phyloP scores from a whole-genome alignment of 2,329 filamentous ascomycete species.

The Claviceps cyperi region DNA sequence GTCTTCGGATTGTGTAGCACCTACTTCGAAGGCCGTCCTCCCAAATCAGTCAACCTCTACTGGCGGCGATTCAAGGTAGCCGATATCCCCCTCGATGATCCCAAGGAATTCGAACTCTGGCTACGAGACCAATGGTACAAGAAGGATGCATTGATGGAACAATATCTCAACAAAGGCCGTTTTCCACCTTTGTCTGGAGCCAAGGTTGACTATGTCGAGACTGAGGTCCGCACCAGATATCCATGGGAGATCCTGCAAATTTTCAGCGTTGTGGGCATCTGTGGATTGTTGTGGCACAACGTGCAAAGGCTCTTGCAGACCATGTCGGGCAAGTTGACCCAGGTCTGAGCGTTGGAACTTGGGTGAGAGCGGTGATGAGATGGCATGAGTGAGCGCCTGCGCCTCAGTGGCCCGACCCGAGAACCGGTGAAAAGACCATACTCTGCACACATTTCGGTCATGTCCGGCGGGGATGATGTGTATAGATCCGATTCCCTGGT shows the following conservation, averaged over 20 bases:
- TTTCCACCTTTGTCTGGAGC: constrained; percentile 57
- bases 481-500: no score
- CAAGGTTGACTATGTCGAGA: constrained; percentile 38
- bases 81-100: constrained; percentile 66
- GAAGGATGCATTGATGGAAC: constrained; percentile 79
- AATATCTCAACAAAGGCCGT: constrained; percentile 61
- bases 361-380: background rate
- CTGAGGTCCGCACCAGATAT: constrained; percentile 38
- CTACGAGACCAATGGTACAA: constrained; percentile 76
- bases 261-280: constrained; percentile 33
- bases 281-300: constrained; percentile 27
- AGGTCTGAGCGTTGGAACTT: background rate
- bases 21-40: constrained; percentile 76
- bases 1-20: constrained; percentile 78
- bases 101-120: constrained; percentile 69
- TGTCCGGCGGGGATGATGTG: no score
- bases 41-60: constrained; percentile 92
- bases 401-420: background rate
- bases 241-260: constrained; percentile 42
- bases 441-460: no score
- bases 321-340: constrained; percentile 9
- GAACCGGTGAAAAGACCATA: no score
- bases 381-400: background rate
- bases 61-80: constrained; percentile 76
- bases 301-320: constrained; percentile 16